These are phyloP conservation scores for Phytophthora tubulina DNA, from an alignment of 352 stramenopile genomes.

Conservation along the genomic window DNA sequence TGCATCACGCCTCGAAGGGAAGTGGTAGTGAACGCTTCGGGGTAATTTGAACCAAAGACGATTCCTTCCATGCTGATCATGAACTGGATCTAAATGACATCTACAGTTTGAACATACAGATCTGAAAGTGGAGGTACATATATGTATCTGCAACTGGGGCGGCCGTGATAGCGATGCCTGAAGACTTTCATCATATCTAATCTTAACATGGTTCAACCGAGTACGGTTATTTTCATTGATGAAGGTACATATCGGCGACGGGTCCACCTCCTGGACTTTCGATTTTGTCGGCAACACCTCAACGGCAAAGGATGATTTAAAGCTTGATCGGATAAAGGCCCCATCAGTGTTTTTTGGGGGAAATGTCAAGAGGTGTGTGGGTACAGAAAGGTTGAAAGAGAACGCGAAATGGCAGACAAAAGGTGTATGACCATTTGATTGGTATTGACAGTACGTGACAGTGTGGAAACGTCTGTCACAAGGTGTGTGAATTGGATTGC, in stretches of 20 bases:
- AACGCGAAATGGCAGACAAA: too few relatives aligned
- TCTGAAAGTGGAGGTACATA: background rate
- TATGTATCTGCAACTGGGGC: background rate
- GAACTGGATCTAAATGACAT: constrained; percentile 36
- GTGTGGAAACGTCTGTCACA: too few relatives aligned
- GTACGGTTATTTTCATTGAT: background rate
- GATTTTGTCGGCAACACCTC: constrained; percentile 2
- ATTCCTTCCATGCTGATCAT: constrained; percentile 60
- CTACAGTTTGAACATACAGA: constrained; percentile 39
- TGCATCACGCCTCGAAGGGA: constrained; percentile 2
- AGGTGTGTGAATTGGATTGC: too few relatives aligned
- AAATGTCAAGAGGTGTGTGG: too few relatives aligned
- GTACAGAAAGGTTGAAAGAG: too few relatives aligned
- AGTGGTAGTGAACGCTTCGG: too few relatives aligned
- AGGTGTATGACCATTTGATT: too few relatives aligned
- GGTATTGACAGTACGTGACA: too few relatives aligned
- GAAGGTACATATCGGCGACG: background rate
- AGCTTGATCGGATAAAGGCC: background rate
- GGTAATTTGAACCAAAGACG: background rate
- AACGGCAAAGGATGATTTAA: background rate
- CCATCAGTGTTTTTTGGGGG: background rate
- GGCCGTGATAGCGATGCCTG: background rate
- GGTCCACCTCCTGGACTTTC: constrained; percentile 2
- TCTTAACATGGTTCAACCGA: background rate
- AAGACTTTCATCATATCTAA: background rate